Evolutionary conservation across 1,284 basidiomycete genomes (phyloP).

Genomic region (Leccinum angustisporum): DNA sequence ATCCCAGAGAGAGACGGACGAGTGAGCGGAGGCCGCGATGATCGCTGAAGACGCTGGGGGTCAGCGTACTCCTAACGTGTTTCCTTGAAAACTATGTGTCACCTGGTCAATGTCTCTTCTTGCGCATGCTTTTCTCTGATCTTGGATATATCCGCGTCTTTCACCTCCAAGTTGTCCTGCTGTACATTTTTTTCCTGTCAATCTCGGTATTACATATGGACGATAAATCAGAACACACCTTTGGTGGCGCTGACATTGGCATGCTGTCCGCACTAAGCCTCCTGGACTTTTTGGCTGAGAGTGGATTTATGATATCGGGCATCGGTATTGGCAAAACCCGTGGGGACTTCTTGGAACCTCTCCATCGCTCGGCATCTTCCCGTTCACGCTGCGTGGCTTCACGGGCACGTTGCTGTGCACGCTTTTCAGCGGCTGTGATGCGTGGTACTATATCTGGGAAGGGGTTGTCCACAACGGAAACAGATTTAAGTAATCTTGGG

Average conservation of each 20-base stretch:
- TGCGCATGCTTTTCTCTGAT: constrained; percentile 74
- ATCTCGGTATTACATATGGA: background rate
- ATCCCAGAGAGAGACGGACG: no score
- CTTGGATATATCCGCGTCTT: constrained; percentile 57
- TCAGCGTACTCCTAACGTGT: constrained; percentile 4
- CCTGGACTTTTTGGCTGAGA: constrained; percentile 17
- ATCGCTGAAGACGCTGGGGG: constrained; percentile 42
- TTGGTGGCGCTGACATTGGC: constrained; percentile 8
- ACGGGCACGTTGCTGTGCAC: constrained; percentile 76
- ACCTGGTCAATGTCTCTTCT: constrained; percentile 62
- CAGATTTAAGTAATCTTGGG: constrained; percentile 76
- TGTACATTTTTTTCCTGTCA: background rate
- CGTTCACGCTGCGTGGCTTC: constrained; percentile 74
- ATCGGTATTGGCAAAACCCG: constrained; percentile 26
- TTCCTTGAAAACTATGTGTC: constrained; percentile 3
- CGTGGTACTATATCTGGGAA: constrained; percentile 94
- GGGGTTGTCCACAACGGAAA: constrained; percentile 88
- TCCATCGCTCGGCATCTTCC: constrained; percentile 71
- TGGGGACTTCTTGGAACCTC: constrained; percentile 80
- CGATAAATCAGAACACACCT: constrained; percentile 14
- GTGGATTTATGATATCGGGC: constrained; percentile 20
- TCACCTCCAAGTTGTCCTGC: constrained; percentile 37
- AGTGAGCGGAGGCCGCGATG: no score
- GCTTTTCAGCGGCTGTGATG: constrained; percentile 92
- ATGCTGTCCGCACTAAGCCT: constrained; percentile 1